Evolutionary conservation across 768 basidiomycete species (phyloP).

Genomic region (Boletus reticulatus): DNA sequence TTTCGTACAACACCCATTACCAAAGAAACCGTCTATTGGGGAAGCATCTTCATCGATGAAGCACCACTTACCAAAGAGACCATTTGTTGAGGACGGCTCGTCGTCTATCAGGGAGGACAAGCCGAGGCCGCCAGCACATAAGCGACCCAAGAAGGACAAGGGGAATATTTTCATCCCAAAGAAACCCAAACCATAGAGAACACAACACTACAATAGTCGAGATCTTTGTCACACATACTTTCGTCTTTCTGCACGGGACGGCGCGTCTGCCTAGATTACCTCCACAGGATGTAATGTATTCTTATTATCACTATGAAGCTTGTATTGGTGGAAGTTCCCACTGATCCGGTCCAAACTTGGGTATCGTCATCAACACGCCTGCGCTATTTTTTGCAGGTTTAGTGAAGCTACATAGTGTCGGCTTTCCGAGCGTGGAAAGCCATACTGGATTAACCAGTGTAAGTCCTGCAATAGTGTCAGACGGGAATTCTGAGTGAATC

Average conservation of each 20-base stretch:
- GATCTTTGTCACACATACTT: neutral
- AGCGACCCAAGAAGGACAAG: conserved; percentile 35
- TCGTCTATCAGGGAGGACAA: conserved; percentile 10
- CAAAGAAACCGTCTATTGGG: conserved; percentile 22
- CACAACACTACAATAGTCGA: neutral
- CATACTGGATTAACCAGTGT: conserved; percentile 87
- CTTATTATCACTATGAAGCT: conserved; percentile 21
- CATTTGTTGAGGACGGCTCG: too few species aligned
- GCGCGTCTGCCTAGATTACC: conserved; percentile 7
- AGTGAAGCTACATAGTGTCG: conserved; percentile 84
- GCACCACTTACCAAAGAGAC: too few species aligned
- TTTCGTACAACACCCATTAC: conserved; percentile 5
- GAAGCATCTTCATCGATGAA: conserved; percentile 16
- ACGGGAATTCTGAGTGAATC: neutral
- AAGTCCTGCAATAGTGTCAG: conserved; percentile 46
- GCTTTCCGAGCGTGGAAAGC: conserved; percentile 76
- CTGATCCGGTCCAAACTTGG: conserved; percentile 79
- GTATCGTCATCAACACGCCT: conserved; percentile 72
- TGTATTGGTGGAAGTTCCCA: conserved; percentile 80
- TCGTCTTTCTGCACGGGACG: neutral
- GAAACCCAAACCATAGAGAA: conserved; percentile 36
- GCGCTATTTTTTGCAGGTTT: conserved; percentile 72
- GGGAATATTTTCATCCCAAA: conserved; percentile 62
- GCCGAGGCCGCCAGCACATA: conserved; percentile 27
- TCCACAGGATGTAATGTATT: conserved; percentile 14